Evolutionary conservation across 163 green algal species (phyloP).

Genomic region (Prototheca wickerhamii): DNA sequence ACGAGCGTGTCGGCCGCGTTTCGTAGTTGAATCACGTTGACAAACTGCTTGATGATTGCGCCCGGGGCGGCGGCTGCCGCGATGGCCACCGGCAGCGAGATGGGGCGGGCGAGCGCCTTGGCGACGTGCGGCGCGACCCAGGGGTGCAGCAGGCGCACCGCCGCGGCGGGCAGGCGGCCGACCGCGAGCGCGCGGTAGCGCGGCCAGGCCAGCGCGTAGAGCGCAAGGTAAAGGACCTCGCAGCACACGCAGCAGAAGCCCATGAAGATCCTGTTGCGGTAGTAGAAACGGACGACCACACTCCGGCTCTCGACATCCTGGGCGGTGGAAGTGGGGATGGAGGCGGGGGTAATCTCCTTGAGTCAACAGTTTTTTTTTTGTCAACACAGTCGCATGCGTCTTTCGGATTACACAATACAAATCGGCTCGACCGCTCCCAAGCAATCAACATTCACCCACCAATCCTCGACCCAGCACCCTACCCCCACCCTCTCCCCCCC

Average conservation of each 20-base stretch:
- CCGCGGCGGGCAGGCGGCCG: conserved; percentile 10
- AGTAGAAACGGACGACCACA: conserved; percentile 80
- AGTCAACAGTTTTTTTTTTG: neutral
- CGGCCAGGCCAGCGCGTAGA: conserved; percentile 34
- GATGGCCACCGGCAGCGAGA: conserved; percentile 32
- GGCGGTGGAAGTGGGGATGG: neutral
- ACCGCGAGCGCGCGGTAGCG: conserved; percentile 9
- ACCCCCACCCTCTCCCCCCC: neutral
- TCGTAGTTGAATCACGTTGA: conserved; percentile 61
- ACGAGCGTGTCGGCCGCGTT: conserved; percentile 31
- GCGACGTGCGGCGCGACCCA: conserved; percentile 6
- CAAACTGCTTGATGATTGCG: conserved; percentile 47
- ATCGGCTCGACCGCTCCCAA: too few relatives aligned
- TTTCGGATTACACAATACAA: too few relatives aligned
- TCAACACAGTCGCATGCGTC: too few relatives aligned
- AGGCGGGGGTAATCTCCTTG: neutral
- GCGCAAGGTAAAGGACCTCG: conserved; percentile 61
- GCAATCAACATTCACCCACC: too few relatives aligned
- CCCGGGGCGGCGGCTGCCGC: conserved; percentile 8
- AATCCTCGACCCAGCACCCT: too few relatives aligned
- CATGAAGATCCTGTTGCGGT: conserved; percentile 90
- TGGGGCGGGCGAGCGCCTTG: neutral
- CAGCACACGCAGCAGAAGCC: conserved; percentile 84
- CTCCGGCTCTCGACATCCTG: conserved; percentile 59
- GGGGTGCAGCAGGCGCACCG: neutral